phyloP scores from a whole-genome alignment of 176 grass and related monocot genomes.

The Rhynchospora breviuscula region DNA sequence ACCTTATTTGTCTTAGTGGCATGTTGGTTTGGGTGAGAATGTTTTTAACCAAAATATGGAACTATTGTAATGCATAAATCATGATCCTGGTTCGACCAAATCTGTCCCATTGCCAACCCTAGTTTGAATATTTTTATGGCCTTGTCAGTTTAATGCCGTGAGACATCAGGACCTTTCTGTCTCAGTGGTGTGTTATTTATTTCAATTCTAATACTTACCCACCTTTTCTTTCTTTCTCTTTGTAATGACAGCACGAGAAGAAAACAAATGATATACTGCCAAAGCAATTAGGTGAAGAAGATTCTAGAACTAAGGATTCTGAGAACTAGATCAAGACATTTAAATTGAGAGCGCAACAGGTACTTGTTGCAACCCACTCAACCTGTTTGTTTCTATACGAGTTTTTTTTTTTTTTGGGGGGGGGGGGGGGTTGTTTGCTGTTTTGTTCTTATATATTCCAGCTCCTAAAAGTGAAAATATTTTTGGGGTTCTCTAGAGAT shows the following conservation, averaged over 20 bases:
- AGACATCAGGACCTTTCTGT: neutral
- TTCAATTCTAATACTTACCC: neutral
- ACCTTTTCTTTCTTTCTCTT: neutral
- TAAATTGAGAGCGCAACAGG: constrained; percentile 67
- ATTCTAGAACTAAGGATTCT: constrained; percentile 82
- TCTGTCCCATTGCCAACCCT: neutral
- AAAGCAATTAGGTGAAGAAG: constrained; percentile 77
- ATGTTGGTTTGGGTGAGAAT: neutral
- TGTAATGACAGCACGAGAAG: constrained; percentile 70
- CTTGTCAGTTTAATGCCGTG: neutral
- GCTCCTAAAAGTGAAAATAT: neutral
- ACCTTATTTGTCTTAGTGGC: neutral
- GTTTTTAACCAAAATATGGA: neutral
- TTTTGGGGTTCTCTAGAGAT: neutral
- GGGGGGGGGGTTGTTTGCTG: neutral
- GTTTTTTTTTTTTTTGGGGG: no score
- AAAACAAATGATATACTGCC: constrained; percentile 80
- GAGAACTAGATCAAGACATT: constrained; percentile 94
- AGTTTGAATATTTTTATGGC: no score
- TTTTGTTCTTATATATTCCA: neutral
- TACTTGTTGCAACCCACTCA: constrained; percentile 25
- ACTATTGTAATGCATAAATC: neutral
- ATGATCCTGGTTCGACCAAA: neutral
- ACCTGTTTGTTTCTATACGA: neutral
- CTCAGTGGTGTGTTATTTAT: neutral